Evolutionary conservation across 192 early-diverging fungal genomes (phyloP).

Genomic region (Coemansia sp.): DNA sequence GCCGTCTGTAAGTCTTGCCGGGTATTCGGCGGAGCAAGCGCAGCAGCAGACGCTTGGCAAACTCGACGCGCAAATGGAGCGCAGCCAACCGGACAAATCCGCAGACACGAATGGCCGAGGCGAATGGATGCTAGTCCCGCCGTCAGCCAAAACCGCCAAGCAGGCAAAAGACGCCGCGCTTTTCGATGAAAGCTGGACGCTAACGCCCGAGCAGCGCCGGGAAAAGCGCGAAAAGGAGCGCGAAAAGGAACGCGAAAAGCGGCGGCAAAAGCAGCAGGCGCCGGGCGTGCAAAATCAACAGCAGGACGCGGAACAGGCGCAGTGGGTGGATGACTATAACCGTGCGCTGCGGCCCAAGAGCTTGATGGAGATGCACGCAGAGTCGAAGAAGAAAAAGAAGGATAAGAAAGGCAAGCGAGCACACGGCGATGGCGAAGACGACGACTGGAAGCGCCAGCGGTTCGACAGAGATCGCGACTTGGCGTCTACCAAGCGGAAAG

Average conservation of each 20-base stretch:
- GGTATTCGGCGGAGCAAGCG: constrained; percentile 16
- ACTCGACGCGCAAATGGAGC: constrained; percentile 16
- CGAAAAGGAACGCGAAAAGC: constrained; percentile 1
- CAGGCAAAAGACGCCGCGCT: not conserved
- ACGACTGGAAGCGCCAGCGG: constrained; percentile 22
- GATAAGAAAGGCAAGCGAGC: not conserved
- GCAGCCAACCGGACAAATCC: not conserved
- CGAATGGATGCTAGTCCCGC: constrained; percentile 49
- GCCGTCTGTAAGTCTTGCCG: constrained; percentile 24
- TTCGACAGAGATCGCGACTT: constrained; percentile 31
- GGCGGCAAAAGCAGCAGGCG: constrained; percentile 12
- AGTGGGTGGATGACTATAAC: constrained; percentile 46
- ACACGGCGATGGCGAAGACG: constrained; percentile 5
- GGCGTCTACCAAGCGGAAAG: constrained; percentile 4
- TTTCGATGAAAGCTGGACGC: constrained; percentile 47
- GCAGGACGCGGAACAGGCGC: constrained; percentile 22
- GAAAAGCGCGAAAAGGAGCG: constrained; percentile 7
- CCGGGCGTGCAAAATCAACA: constrained; percentile 9
- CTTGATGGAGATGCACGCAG: constrained; percentile 40
- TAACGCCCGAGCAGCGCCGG: constrained; percentile 23
- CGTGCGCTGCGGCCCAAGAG: constrained; percentile 34
- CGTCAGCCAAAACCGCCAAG: constrained; percentile 16
- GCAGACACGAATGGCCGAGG: constrained; percentile 8
- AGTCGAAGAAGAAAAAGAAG: constrained; percentile 7
- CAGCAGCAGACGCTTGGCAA: constrained; percentile 18